Evolutionary conservation across 768 basidiomycete genomes (phyloP).

Genomic region (Russula ochroleuca): DNA sequence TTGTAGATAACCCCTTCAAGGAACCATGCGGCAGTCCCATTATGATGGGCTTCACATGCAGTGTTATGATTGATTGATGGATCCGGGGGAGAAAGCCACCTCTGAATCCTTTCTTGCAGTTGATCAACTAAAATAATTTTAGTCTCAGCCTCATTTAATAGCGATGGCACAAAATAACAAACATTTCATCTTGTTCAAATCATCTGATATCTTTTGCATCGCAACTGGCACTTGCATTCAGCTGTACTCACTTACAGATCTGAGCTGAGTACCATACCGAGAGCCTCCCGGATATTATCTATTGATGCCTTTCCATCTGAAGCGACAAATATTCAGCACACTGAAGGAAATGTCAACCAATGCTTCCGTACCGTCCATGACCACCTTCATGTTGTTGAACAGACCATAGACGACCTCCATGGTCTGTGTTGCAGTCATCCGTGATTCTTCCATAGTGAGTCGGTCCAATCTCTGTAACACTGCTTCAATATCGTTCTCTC

Average conservation of each 20-base stretch:
- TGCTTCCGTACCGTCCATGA: background rate
- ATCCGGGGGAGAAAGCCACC: background rate
- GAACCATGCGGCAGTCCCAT: slow-evolving; percentile 5
- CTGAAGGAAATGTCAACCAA: background rate
- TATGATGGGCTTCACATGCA: background rate
- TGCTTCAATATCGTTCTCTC: background rate
- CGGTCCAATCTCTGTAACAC: slow-evolving; percentile 2
- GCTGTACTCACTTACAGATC: background rate
- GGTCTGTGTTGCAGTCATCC: background rate
- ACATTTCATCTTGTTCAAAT: slow-evolving; percentile 4
- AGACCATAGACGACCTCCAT: slow-evolving; percentile 2
- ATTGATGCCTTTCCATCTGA: slow-evolving; percentile 1
- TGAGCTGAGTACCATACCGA: background rate
- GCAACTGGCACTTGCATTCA: background rate
- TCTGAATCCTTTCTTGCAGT: background rate
- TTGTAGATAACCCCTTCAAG: background rate
- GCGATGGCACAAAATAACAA: background rate
- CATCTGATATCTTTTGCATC: background rate
- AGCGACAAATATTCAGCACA: background rate
- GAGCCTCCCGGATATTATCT: background rate
- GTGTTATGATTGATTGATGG: background rate
- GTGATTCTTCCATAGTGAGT: background rate
- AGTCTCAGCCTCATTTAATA: background rate
- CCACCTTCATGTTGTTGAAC: slow-evolving; percentile 1
- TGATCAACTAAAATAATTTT: background rate